Evolutionary conservation across 2,329 filamentous ascomycete species (phyloP).

Genomic region (Penicillium aurantiogriseum): DNA sequence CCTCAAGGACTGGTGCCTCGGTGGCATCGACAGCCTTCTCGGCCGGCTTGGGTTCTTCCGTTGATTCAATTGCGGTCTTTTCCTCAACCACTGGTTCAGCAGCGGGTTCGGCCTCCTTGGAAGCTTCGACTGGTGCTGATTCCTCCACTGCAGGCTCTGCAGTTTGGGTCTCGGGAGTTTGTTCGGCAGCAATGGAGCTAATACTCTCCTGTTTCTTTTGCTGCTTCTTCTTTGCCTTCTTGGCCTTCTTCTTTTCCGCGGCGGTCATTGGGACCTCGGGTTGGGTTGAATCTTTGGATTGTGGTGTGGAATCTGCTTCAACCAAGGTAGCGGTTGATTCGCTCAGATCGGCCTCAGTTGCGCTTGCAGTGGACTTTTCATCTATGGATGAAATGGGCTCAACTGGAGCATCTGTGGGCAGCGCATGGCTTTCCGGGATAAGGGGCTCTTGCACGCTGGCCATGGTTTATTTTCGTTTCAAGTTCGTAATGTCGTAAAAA

Average conservation of each 20-base stretch:
- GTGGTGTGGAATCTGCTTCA: neutral
- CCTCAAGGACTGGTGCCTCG: neutral
- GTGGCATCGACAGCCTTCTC: neutral
- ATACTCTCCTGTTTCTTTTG: constrained; percentile 21
- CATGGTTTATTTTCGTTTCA: constrained; percentile 25
- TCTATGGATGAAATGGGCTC: constrained; percentile 13
- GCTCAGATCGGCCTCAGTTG: constrained; percentile 1
- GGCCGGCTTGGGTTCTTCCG: constrained; percentile 13
- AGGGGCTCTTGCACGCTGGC: constrained; percentile 8
- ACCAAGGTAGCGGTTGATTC: constrained; percentile 4
- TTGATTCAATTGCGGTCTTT: constrained; percentile 10
- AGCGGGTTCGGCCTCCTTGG: constrained; percentile 1
- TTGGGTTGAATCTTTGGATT: constrained; percentile 3
- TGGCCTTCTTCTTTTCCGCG: constrained; percentile 22
- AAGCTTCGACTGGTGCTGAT: constrained; percentile 6
- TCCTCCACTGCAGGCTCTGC: constrained; percentile 15
- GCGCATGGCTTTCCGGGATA: constrained; percentile 13
- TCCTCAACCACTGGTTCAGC: constrained; percentile 6
- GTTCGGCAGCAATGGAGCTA: constrained; percentile 9
- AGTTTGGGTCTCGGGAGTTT: constrained; percentile 4
- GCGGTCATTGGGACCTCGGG: constrained; percentile 15
- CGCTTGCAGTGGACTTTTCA: constrained; percentile 3
- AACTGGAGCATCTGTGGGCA: constrained; percentile 20
- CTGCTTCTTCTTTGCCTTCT: constrained; percentile 24
- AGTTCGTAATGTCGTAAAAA: constrained; percentile 24